Percentiles rank a stretch among this genome's conserved stretches.
phyloP scores from a whole-genome alignment of 345 rosid genomes.

The Conringia planisiliqua region DNA sequence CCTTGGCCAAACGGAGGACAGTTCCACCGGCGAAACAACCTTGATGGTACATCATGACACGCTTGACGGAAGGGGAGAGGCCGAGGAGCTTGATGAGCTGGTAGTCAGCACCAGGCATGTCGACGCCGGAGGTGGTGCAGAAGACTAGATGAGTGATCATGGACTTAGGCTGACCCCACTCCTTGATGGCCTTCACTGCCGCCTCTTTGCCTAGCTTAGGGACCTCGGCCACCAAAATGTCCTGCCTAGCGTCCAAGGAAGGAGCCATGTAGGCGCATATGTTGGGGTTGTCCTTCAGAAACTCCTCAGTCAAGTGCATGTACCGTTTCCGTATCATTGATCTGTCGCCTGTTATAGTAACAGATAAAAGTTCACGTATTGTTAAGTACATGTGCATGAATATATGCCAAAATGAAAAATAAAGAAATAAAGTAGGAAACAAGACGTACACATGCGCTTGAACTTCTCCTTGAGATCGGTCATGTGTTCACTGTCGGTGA shows the following conservation, averaged over 20 bases:
- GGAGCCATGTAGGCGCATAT: slow-evolving; percentile 64
- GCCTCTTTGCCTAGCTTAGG: slow-evolving; percentile 81
- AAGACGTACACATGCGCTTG: slow-evolving; percentile 62
- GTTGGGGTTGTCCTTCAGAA: slow-evolving; percentile 52
- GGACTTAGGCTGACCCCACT: slow-evolving; percentile 82
- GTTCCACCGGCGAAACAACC: slow-evolving; percentile 81
- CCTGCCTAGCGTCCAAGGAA: slow-evolving; percentile 68
- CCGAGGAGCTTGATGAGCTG: slow-evolving; percentile 80
- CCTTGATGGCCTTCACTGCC: slow-evolving; percentile 63
- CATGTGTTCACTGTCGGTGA: slow-evolving; percentile 70
- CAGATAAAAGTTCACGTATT: not conserved
- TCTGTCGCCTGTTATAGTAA: slow-evolving; percentile 50
- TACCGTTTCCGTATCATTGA: slow-evolving; percentile 62
- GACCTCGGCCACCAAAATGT: slow-evolving; percentile 66
- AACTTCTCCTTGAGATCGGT: slow-evolving; percentile 63
- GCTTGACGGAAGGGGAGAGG: slow-evolving; percentile 69
- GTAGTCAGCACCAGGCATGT: slow-evolving; percentile 95
- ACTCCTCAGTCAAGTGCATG: slow-evolving; percentile 66
- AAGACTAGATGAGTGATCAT: slow-evolving; percentile 75
- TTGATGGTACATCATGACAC: slow-evolving; percentile 66
- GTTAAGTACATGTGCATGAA: not conserved
- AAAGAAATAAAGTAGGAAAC: not conserved
- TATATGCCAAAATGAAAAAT: not conserved
- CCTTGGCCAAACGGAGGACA: slow-evolving; percentile 80
- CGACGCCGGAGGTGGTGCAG: slow-evolving; percentile 81